These are phyloP conservation scores for Elaeis guineensis DNA, from an alignment of 176 grass and related monocot genomes.

Conservation along the genomic window DNA sequence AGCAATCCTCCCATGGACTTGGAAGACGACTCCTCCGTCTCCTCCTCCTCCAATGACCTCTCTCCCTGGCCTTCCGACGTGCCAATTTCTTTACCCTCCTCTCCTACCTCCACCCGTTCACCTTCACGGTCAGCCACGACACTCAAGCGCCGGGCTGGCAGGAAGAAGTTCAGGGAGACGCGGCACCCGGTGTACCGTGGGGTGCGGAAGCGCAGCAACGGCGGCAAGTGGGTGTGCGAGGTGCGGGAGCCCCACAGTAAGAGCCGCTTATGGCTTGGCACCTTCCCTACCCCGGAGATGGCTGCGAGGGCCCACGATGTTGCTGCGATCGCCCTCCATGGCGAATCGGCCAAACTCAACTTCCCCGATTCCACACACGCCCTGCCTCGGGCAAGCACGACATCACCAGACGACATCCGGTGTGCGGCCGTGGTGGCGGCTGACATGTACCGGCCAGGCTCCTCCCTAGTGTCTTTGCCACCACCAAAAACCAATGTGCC, in stretches of 20 bases:
- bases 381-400: constrained; percentile 8
- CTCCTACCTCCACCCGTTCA: neutral
- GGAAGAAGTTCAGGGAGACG: constrained; percentile 41
- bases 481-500: neutral
- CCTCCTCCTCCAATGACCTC: neutral
- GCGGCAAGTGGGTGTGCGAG: constrained; percentile 13
- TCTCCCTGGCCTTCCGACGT: no score
- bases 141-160: constrained; percentile 21
- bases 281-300: constrained; percentile 28
- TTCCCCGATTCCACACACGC: constrained; percentile 24
- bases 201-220: constrained; percentile 16
- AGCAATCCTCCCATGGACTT: neutral
- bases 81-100: neutral
- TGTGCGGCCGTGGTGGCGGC: constrained; percentile 20
- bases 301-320: constrained; percentile 26
- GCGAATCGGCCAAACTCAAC: constrained; percentile 14
- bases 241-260: constrained; percentile 6
- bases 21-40: neutral
- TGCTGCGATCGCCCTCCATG: constrained; percentile 28
- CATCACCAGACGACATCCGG: constrained; percentile 18
- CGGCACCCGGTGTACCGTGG: constrained; percentile 34
- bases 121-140: neutral
- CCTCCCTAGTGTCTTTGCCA: neutral
- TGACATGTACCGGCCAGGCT: constrained; percentile 8
- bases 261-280: constrained; percentile 29